Conservation (phyloP, 2,329 filamentous ascomycete genomes). For the Fusarium sp. region DNA sequence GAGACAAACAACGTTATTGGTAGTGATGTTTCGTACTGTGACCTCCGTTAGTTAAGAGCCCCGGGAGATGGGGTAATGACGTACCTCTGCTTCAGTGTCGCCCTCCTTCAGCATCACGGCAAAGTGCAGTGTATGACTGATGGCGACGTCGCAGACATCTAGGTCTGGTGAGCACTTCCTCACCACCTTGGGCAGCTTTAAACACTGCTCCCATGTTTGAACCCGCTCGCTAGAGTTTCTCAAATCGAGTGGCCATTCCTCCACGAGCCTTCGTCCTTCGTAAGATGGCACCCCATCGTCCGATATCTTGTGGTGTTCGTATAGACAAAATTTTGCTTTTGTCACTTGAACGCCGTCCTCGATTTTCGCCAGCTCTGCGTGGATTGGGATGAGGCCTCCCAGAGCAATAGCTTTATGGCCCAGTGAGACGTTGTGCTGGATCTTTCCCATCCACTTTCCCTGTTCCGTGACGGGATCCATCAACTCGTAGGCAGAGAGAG, state of each 20-base stretch:
- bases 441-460: neutral
- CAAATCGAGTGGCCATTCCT: constrained; percentile 4
- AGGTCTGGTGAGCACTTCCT: constrained; percentile 9
- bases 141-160: neutral
- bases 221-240: neutral
- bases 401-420: constrained; percentile 10
- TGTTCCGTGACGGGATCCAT: constrained; percentile 6
- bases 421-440: neutral
- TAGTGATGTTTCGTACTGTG: neutral
- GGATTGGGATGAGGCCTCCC: neutral
- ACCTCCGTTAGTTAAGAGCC: neutral
- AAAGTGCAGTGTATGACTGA: constrained; percentile 10
- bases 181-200: neutral
- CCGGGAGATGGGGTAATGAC: fast-evolving
- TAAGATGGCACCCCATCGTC: neutral
- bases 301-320: neutral
- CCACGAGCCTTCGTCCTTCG: neutral
- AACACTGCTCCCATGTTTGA: constrained; percentile 10
- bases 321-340: neutral
- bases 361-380: neutral
- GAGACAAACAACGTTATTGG: constrained; percentile 8
- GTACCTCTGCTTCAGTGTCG: constrained; percentile 2
- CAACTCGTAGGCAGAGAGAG: constrained; percentile 5
- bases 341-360: neutral
- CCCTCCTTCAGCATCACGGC: neutral